These are phyloP conservation scores for Aspergillus sp. DNA, from an alignment of 2,329 filamentous ascomycete species.

Conservation along the genomic window DNA sequence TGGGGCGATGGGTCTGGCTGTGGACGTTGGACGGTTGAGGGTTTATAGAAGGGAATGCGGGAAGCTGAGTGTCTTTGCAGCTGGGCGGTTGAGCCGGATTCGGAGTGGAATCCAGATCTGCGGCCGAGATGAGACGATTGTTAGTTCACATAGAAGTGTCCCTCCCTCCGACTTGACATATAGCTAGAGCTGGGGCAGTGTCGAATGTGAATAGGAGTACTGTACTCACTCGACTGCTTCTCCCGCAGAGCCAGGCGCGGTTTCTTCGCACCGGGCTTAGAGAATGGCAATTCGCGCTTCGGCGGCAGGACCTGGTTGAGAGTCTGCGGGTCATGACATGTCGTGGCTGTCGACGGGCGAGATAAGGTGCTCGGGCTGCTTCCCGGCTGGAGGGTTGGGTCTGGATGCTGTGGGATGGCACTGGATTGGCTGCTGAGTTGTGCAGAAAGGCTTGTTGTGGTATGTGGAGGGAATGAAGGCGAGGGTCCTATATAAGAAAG, in stretches of 20 bases:
- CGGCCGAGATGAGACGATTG: conserved; percentile 1
- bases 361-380: not conserved
- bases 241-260: conserved; percentile 1
- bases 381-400: conserved; percentile 4
- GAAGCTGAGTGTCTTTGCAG: too few species aligned
- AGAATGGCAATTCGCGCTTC: conserved; percentile 34
- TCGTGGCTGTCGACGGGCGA: conserved; percentile 19
- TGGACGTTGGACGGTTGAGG: too few species aligned
- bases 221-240: not conserved
- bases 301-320: conserved; percentile 33
- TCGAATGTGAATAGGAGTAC: too few species aligned
- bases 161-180: too few species aligned
- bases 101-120: too few species aligned
- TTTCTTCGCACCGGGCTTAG: conserved; percentile 17
- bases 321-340: conserved; percentile 17
- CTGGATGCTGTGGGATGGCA: not conserved
- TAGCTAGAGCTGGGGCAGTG: too few species aligned
- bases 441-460: not conserved
- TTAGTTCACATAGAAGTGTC: too few species aligned
- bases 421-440: not conserved
- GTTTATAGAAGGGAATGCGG: too few species aligned
- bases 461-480: conserved; percentile 6
- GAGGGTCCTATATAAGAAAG: conserved; percentile 4
- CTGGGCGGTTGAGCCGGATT: too few species aligned
- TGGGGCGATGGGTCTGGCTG: too few species aligned